Percentiles rank a stretch among this genome's conserved stretches.
Conservation (phyloP, 2,329 filamentous ascomycete species). For the Aspergillus tamarii region DNA sequence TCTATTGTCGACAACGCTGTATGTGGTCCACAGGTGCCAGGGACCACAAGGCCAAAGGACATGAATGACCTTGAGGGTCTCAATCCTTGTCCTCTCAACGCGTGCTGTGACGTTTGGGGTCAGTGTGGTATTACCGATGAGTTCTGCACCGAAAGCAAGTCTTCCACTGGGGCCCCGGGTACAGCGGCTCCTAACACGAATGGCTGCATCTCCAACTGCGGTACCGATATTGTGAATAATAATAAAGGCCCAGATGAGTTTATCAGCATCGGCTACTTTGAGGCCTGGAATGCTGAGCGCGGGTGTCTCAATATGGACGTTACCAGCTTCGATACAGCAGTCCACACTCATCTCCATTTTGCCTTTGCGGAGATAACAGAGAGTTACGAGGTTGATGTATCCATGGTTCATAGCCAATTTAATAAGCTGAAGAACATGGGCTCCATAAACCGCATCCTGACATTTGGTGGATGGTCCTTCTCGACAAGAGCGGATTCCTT, state of each 20-base stretch:
- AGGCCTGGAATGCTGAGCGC: background rate
- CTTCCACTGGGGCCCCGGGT: slow-evolving; percentile 39
- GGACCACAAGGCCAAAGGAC: background rate
- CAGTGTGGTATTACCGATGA: slow-evolving; percentile 48
- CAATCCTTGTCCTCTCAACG: slow-evolving; percentile 52
- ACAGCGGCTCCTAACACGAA: slow-evolving; percentile 38
- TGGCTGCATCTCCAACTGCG: slow-evolving; percentile 38
- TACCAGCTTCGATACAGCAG: background rate
- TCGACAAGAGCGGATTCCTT: slow-evolving; percentile 44
- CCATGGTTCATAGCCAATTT: slow-evolving; percentile 40
- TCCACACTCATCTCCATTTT: background rate
- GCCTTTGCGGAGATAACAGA: background rate
- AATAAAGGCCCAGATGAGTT: background rate
- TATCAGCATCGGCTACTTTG: background rate
- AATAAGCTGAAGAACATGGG: slow-evolving; percentile 35
- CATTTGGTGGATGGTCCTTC: slow-evolving; percentile 52
- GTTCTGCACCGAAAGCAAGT: slow-evolving; percentile 42
- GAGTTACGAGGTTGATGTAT: background rate
- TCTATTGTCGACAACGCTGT: background rate
- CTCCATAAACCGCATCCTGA: slow-evolving; percentile 42
- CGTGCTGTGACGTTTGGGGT: slow-evolving; percentile 50
- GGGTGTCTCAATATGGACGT: background rate
- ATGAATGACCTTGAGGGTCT: slow-evolving; percentile 28
- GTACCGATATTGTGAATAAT: background rate
- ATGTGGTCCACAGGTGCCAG: background rate